Percentiles rank a stretch among this genome's conserved stretches.
Evolutionary conservation across 2,329 filamentous ascomycete species (phyloP).

Genomic region (Xylariaceae sp.): DNA sequence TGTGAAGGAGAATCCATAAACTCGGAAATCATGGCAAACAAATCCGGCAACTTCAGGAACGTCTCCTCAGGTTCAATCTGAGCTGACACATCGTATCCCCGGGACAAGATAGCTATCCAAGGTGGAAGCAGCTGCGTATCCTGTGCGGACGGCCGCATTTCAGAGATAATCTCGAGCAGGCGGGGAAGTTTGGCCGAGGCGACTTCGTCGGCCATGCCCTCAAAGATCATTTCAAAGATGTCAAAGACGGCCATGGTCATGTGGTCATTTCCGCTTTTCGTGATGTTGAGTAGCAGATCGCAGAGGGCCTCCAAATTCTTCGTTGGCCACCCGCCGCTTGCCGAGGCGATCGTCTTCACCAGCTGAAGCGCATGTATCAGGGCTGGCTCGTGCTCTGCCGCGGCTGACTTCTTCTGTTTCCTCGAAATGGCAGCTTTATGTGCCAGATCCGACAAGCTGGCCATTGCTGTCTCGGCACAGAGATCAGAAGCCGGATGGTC

Average conservation of each 20-base stretch:
- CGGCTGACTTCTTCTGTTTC: conserved; percentile 61
- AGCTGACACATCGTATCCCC: conserved; percentile 89
- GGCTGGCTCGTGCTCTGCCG: conserved; percentile 66
- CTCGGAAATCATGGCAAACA: conserved; percentile 72
- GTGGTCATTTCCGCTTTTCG: conserved; percentile 86
- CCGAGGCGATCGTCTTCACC: conserved; percentile 80
- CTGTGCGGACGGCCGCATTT: conserved; percentile 84
- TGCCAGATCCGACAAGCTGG: conserved; percentile 70
- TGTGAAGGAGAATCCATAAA: conserved; percentile 84
- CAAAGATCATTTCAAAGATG: conserved; percentile 95
- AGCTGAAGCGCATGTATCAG: conserved; percentile 90
- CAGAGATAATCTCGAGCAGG: conserved; percentile 84
- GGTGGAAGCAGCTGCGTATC: conserved; percentile 92
- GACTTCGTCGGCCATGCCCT: conserved; percentile 78
- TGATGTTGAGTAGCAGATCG: conserved; percentile 82
- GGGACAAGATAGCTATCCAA: conserved; percentile 92
- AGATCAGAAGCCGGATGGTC: conserved; percentile 95
- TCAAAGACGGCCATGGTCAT: conserved; percentile 96
- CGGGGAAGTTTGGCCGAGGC: conserved; percentile 85
- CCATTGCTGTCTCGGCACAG: conserved; percentile 86
- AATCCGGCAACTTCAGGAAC: conserved; percentile 79
- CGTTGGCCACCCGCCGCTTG: conserved; percentile 91
- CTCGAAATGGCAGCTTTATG: conserved; percentile 54
- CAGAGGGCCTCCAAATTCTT: conserved; percentile 91
- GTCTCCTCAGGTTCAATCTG: conserved; percentile 86